A percentile compares a stretch with the other conserved stretches of the same genome.
phyloP scores from a whole-genome alignment of 805 yeast species.

The Wickerhamomyces silvicola region DNA sequence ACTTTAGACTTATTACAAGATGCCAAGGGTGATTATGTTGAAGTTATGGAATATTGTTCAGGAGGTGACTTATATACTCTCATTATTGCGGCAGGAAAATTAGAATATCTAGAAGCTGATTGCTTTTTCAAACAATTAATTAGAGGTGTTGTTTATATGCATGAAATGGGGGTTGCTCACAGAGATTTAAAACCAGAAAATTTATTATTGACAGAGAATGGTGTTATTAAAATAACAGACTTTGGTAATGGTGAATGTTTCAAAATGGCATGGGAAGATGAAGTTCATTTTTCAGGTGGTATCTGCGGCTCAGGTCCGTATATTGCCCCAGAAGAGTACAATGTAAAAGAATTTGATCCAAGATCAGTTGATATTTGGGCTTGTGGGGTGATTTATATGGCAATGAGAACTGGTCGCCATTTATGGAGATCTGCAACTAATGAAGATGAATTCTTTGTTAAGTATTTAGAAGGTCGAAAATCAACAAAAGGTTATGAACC shows the following conservation, averaged over 20 bases:
- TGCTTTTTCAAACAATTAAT: conserved; percentile 84
- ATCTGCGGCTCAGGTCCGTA: conserved; percentile 85
- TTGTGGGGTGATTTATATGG: conserved; percentile 89
- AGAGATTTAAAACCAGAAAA: conserved; percentile 89
- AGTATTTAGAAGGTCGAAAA: conserved; percentile 71
- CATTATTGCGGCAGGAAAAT: conserved; percentile 68
- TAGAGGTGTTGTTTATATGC: conserved; percentile 83
- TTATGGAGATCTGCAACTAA: conserved; percentile 80
- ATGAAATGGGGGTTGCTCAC: conserved; percentile 84
- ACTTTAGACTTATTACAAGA: conserved; percentile 75
- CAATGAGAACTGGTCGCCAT: conserved; percentile 91
- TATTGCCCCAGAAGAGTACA: conserved; percentile 84
- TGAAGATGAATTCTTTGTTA: conserved; percentile 74
- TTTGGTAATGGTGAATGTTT: conserved; percentile 84
- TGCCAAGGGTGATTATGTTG: conserved; percentile 76
- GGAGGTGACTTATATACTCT: conserved; percentile 78
- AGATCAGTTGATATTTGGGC: conserved; percentile 86
- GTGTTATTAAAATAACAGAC: conserved; percentile 76
- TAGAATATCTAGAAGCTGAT: conserved; percentile 80
- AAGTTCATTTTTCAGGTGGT: conserved; percentile 63
- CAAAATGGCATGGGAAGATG: conserved; percentile 78
- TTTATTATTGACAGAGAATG: conserved; percentile 63
- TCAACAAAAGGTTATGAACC: conserved; percentile 88
- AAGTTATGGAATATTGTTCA: conserved; percentile 78
- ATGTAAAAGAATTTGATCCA: conserved; percentile 64